phyloP scores from a whole-genome alignment of 805 yeast genomes.

The Grigorovia jiainica region DNA sequence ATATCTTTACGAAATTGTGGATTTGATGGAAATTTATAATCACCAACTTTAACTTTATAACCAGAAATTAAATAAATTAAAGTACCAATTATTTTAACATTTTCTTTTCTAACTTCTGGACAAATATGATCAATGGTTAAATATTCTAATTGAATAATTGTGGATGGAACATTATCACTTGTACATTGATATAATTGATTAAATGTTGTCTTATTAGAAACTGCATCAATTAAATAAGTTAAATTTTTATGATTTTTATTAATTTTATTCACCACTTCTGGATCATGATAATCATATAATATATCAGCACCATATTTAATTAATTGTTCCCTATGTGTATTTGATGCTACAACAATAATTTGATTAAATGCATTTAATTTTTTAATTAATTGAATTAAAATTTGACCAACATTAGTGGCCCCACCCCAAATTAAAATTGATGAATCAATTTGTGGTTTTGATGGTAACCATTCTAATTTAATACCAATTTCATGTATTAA shows the following conservation, averaged over 20 bases:
- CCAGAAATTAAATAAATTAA: conserved; percentile 33
- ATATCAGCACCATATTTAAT: conserved; percentile 40
- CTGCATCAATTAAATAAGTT: conserved; percentile 27
- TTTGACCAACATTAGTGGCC: conserved; percentile 52
- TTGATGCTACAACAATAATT: conserved; percentile 42
- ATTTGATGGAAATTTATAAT: conserved; percentile 15
- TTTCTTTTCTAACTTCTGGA: conserved; percentile 24
- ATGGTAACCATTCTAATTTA: conserved; percentile 19
- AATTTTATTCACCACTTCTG: conserved; percentile 36
- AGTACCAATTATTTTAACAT: conserved; percentile 28
- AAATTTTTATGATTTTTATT: conserved; percentile 24
- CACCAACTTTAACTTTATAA: conserved; percentile 25
- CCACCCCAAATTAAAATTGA: conserved; percentile 55
- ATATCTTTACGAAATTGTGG: conserved; percentile 19
- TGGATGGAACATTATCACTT: conserved; percentile 25
- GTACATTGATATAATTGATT: conserved; percentile 29
- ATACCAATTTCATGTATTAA: conserved; percentile 22
- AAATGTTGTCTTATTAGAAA: conserved; percentile 25
- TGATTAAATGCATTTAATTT: conserved; percentile 31
- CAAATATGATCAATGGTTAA: conserved; percentile 17
- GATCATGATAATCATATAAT: conserved; percentile 41
- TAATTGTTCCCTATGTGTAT: conserved; percentile 33
- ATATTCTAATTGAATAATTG: conserved; percentile 29
- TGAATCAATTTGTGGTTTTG: conserved; percentile 27
- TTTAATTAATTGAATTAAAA: conserved; percentile 51